These are phyloP conservation scores for Saksenaea oblongispora DNA, from an alignment of 371 early-diverging fungal genomes.

Conservation along the genomic window DNA sequence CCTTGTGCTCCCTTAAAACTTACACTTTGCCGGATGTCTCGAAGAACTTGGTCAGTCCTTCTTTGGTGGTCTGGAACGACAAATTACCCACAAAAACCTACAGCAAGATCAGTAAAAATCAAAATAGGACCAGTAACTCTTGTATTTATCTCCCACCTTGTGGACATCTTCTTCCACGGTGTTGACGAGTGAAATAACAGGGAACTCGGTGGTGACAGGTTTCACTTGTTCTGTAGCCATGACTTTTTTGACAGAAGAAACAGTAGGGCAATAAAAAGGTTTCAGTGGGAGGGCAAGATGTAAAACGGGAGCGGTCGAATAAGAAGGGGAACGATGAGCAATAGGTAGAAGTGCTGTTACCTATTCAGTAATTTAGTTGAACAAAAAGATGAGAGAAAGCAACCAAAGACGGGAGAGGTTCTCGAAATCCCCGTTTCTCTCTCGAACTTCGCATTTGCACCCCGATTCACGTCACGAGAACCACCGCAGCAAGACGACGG, in stretches of 20 bases:
- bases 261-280: constrained; percentile 5
- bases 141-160: constrained; percentile 1
- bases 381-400: constrained; percentile 8
- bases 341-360: constrained; percentile 1
- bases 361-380: constrained; percentile 2
- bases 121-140: not conserved
- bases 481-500: no score
- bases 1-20: constrained; percentile 28
- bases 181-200: not conserved
- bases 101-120: not conserved
- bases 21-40: constrained; percentile 72
- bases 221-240: constrained; percentile 7
- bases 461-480: not conserved
- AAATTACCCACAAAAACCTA: constrained; percentile 95
- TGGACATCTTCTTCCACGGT: constrained; percentile 5
- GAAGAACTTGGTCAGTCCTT: constrained; percentile 76
- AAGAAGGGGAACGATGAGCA: constrained; percentile 1
- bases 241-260: constrained; percentile 9
- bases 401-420: not conserved
- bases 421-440: not conserved
- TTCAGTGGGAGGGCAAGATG: constrained; percentile 1
- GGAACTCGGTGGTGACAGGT: not conserved
- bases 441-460: not conserved
- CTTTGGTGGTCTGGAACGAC: constrained; percentile 78
- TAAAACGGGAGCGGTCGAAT: not conserved